A percentile compares a stretch with the other conserved stretches of the same genome.
Conservation (phyloP, 306 rosid genomes). For the Corylus americana region DNA sequence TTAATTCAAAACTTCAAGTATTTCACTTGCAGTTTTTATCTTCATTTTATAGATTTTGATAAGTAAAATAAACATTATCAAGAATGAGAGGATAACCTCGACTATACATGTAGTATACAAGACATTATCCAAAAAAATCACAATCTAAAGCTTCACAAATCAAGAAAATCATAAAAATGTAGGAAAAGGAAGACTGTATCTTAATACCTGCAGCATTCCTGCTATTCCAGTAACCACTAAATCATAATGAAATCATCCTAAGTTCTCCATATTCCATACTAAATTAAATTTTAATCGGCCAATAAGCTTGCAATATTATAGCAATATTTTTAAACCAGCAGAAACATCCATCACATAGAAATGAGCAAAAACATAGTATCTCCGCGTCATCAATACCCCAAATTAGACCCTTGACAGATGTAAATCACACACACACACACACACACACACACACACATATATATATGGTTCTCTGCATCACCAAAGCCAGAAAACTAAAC, state of each 20-base stretch:
- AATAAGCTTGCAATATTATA: background rate
- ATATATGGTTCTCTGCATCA: background rate
- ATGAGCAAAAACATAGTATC: background rate
- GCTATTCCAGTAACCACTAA: background rate
- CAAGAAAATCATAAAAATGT: background rate
- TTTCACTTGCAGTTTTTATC: background rate
- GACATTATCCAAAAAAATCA: background rate
- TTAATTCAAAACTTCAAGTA: background rate
- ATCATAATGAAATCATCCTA: background rate
- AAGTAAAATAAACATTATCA: background rate
- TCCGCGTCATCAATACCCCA: background rate
- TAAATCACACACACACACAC: background rate
- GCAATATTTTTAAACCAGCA: background rate
- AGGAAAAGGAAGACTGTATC: background rate
- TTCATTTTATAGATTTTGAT: background rate
- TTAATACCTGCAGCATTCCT: background rate
- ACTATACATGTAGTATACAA: background rate
- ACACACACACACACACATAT: background rate
- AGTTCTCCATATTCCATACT: background rate
- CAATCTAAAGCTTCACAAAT: background rate
- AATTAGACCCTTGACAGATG: background rate
- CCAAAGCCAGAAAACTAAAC: background rate
- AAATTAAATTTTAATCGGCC: background rate
- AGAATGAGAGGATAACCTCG: background rate
- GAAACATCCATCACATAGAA: background rate